Evolutionary conservation across 73 alveolate genomes (phyloP), one percentile per base, ranked within the genome.

Genomic region (Uronychia binucleata): DNA sequence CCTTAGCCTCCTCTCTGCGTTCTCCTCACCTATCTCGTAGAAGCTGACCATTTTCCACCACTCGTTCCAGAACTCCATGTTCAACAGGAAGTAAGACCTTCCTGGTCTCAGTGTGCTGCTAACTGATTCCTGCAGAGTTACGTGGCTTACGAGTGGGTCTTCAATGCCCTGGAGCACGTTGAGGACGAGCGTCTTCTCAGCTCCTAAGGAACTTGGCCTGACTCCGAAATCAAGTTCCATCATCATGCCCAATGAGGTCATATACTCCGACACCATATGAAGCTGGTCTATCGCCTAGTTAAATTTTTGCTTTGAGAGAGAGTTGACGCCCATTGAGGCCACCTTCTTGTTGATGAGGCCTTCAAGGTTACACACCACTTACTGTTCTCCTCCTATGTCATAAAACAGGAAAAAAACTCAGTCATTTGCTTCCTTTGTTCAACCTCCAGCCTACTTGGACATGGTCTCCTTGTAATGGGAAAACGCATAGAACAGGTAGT

Each of bases 401-500:
- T n/a, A n/a, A 86, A 86, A 0, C 77, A 76, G 5, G 78, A 79
- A 28, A 76, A 31, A 59, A 86, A 86, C 26, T 86, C 92, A 28
- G 59, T 76, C 91, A 85, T 33, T 46, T 28, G 28, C 30, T 77
- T 78, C 33, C 90, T 83, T 75, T 26, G 28, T 1, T 75, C 19
- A 46, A 46, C 19, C 19, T 19, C 19, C 32, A 75, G 34, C 31
- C 26, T 74, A 85, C 86, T 32, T 77, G 34, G 77, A 77, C 80
- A 85, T 76, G 27, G 31, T 1, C 28, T 76, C 86, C 8, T 85
- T 79, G 57, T 32, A 75, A 5, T 58, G 19, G 25, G 92, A 77
- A 46, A 86, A 86, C 30, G 78, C 30, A 30, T 86, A 83, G 81
- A 86, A 86, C 30, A 86, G 77, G 82, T 33, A 77, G 31, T 78